phyloP scores from a whole-genome alignment of 2,329 filamentous ascomycete species.

The Fusarium sororula region DNA sequence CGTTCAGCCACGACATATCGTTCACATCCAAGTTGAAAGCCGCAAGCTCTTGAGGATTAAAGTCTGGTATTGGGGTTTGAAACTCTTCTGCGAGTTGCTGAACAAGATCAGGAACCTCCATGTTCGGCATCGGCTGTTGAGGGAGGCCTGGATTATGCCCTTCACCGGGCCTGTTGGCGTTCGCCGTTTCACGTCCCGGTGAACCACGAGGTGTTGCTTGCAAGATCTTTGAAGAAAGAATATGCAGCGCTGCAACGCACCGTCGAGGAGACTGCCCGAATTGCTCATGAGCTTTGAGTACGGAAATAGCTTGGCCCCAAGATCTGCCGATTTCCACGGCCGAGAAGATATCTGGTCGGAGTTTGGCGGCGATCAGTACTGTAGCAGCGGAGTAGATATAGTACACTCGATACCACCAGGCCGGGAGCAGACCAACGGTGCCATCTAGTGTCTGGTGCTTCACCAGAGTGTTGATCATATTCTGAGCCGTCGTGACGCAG shows the following conservation, averaged over 20 bases:
- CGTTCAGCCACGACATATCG: slow-evolving; percentile 48
- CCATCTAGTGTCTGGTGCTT: slow-evolving; percentile 45
- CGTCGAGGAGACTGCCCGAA: slow-evolving; percentile 46
- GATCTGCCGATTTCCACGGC: slow-evolving; percentile 40
- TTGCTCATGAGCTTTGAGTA: slow-evolving; percentile 46
- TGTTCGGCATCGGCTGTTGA: background rate
- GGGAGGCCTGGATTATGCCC: background rate
- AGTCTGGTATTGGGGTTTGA: slow-evolving; percentile 30
- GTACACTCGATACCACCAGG: slow-evolving; percentile 53
- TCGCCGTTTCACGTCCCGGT: background rate
- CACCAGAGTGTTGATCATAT: slow-evolving; percentile 45
- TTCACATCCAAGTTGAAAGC: slow-evolving; percentile 45
- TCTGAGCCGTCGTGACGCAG: slow-evolving; percentile 48
- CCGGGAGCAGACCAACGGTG: slow-evolving; percentile 47
- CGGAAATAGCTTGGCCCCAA: slow-evolving; percentile 47
- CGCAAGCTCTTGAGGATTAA: slow-evolving; percentile 37
- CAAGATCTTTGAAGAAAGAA: slow-evolving; percentile 47
- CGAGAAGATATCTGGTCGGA: slow-evolving; percentile 46
- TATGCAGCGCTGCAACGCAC: slow-evolving; percentile 47
- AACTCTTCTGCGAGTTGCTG: slow-evolving; percentile 38
- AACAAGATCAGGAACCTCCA: slow-evolving; percentile 18
- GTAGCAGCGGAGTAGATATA: slow-evolving; percentile 51
- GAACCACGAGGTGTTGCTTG: slow-evolving; percentile 28
- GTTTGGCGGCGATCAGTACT: slow-evolving; percentile 48
- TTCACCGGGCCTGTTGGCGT: background rate